Evolutionary conservation across 1,139 yeast species (phyloP).

Genomic region (Yamadazyma mexicana): DNA sequence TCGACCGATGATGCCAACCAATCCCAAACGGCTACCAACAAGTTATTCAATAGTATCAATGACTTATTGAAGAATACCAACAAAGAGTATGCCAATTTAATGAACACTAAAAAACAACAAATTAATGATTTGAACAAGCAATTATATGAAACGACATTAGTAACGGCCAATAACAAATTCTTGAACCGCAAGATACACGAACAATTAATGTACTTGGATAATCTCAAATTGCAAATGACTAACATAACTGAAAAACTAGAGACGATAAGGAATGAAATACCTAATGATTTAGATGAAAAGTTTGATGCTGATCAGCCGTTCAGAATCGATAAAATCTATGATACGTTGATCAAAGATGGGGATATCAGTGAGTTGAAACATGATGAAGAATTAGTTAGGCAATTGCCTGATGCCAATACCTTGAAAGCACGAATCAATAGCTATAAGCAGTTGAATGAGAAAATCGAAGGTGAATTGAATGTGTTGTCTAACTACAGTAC

Average conservation of each 20-base stretch:
- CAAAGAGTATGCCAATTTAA: slow-evolving; percentile 38
- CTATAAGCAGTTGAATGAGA: slow-evolving; percentile 46
- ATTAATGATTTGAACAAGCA: slow-evolving; percentile 38
- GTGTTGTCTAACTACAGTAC: slow-evolving; percentile 54
- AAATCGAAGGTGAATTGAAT: slow-evolving; percentile 52
- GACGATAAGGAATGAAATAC: slow-evolving; percentile 25
- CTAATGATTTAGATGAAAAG: slow-evolving; percentile 14
- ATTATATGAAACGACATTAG: slow-evolving; percentile 43
- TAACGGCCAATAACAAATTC: slow-evolving; percentile 46
- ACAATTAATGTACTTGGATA: slow-evolving; percentile 39
- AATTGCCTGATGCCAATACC: slow-evolving; percentile 61
- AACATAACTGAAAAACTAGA: slow-evolving; percentile 41
- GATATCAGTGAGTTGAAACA: slow-evolving; percentile 26
- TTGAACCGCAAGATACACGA: slow-evolving; percentile 39
- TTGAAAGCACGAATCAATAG: slow-evolving; percentile 80
- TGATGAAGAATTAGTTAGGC: slow-evolving; percentile 25
- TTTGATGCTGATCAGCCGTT: slow-evolving; percentile 90
- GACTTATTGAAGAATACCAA: slow-evolving; percentile 41
- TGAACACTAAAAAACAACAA: slow-evolving; percentile 39
- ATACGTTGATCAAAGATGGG: slow-evolving; percentile 39
- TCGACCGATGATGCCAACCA: slow-evolving; percentile 4
- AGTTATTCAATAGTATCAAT: slow-evolving; percentile 43
- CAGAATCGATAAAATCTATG: slow-evolving; percentile 57
- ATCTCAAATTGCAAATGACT: slow-evolving; percentile 44
- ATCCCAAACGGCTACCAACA: slow-evolving; percentile 21